Evolutionary conservation across 2,329 filamentous ascomycete species (phyloP).

Genomic region (Coniochaeta hoffmannii): DNA sequence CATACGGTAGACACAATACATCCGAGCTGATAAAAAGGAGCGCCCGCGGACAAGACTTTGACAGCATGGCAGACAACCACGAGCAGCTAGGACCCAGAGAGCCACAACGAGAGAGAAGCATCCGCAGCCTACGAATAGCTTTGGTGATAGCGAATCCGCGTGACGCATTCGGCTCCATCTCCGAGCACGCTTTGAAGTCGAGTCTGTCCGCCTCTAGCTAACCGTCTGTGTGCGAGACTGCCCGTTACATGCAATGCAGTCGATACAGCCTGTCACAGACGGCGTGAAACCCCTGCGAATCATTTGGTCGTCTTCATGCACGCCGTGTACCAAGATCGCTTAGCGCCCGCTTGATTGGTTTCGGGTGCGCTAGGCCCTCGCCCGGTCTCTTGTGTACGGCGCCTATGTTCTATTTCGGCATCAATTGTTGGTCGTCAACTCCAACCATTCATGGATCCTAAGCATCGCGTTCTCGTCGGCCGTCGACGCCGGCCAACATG

Average conservation of each 20-base stretch:
- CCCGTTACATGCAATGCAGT: constrained; percentile 13
- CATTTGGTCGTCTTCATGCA: constrained; percentile 30
- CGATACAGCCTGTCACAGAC: constrained; percentile 18
- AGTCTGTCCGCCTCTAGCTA: neutral
- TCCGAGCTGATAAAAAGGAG: too few relatives aligned
- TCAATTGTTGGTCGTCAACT: neutral
- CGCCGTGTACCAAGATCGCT: constrained; percentile 29
- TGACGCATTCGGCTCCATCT: neutral
- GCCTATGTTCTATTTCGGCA: constrained; percentile 22
- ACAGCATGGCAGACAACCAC: too few relatives aligned
- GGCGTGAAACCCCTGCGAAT: constrained; percentile 27
- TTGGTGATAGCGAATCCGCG: neutral
- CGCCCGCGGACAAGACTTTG: too few relatives aligned
- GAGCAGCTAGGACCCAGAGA: too few relatives aligned
- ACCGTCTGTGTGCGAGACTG: neutral
- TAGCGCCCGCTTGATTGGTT: constrained; percentile 27
- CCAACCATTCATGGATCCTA: too few relatives aligned
- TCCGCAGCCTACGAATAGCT: neutral
- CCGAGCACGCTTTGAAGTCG: neutral
- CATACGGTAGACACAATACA: too few relatives aligned
- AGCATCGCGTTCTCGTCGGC: too few relatives aligned
- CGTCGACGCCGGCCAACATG: too few relatives aligned
- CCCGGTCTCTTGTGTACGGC: constrained; percentile 30
- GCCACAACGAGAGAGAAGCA: too few relatives aligned
- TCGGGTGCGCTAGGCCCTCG: constrained; percentile 14